A percentile compares a stretch with the other conserved stretches of the same genome.
Evolutionary conservation across 2,329 filamentous ascomycete genomes (phyloP).

Genomic region (Didymella sp.): DNA sequence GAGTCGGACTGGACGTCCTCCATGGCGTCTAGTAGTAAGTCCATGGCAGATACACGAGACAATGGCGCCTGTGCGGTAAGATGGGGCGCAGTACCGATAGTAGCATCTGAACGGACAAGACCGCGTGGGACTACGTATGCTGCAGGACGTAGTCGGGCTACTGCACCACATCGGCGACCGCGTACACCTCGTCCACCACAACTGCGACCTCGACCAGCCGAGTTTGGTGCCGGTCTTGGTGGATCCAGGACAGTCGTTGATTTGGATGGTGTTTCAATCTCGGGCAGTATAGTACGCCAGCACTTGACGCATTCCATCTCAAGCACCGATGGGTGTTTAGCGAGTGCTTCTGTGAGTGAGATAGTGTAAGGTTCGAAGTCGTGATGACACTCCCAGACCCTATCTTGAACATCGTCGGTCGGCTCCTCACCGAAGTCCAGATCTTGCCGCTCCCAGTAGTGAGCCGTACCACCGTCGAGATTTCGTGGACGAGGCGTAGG

Average conservation of each 20-base stretch:
- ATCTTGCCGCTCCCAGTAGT: slow-evolving; percentile 41
- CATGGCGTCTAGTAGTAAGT: not conserved
- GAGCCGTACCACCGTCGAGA: slow-evolving; percentile 42
- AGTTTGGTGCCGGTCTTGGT: not conserved
- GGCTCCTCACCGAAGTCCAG: slow-evolving; percentile 50
- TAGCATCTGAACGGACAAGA: slow-evolving; percentile 15
- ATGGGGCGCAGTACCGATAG: slow-evolving; percentile 11
- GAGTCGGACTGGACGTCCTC: not conserved
- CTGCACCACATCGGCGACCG: not conserved
- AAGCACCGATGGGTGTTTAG: not conserved
- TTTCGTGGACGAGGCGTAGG: slow-evolving; percentile 31
- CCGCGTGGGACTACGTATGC: slow-evolving; percentile 20
- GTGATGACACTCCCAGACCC: slow-evolving; percentile 38
- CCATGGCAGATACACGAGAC: too few species aligned
- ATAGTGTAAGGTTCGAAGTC: slow-evolving; percentile 28
- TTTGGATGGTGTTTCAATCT: slow-evolving; percentile 22
- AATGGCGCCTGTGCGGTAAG: not conserved
- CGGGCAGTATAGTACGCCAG: slow-evolving; percentile 36
- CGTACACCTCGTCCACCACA: not conserved
- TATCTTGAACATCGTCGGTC: slow-evolving; percentile 32
- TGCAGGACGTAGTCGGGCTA: slow-evolving; percentile 3
- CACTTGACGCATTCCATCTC: slow-evolving; percentile 43
- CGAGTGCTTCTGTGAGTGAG: slow-evolving; percentile 23
- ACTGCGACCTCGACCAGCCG: not conserved
- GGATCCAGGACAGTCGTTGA: not conserved